Base-by-base conservation (phyloP, 1,284 basidiomycete species). In the Trichosporon sp. region DNA sequence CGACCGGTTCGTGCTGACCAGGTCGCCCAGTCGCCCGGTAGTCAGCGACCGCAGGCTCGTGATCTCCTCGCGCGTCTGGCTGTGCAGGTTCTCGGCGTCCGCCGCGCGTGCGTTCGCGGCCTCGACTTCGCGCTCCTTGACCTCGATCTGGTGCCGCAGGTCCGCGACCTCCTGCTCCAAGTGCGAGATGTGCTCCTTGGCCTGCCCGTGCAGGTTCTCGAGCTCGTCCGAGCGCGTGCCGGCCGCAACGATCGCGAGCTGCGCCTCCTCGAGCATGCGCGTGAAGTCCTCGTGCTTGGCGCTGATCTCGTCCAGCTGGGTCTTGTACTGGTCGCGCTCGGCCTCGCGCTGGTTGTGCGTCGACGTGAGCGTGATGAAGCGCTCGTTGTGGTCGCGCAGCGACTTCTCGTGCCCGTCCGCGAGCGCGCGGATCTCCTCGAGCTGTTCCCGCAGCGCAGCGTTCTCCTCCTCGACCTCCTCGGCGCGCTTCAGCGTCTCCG, bases 11-110 rank as follows among this genome's bases (percentile, higher is more conserved):
- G 90, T 88, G 77, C 93, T 91, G 64, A 97, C 85, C 13, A 98
- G 85, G 76, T 95, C 89, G 35, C 93, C 92, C 2, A 98, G 86
- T 72, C 90, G 87, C 53, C 90, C 90, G 0, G 92, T 93, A 1
- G 93, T 95, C 60, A 95, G 85, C 9, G 89, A 89, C 63, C 93
- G 87, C 80, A 94, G 89, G 2, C 89, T 89, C 78, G 94, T 92
- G 4, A 92, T 92, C 84, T 97, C 94, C 81, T 95, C 92, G 11
- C 93, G 88, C 47, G 92, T 92, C 80, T 91, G 91, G 32, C 91
- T 88, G 90, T 92, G 95, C 11, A 90, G 88, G 75, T 91, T 91
- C 80, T 95, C 92, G 15, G 90, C 88, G 71, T 95, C 92, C 25
- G 86, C 85, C 60, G 92, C 83, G 66, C 89, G 86, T 11, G 85